A percentile compares a stretch with the other conserved stretches of the same genome.
These are phyloP conservation scores for Suillus spraguei DNA, from an alignment of 768 basidiomycete genomes.

Conservation along the genomic window DNA sequence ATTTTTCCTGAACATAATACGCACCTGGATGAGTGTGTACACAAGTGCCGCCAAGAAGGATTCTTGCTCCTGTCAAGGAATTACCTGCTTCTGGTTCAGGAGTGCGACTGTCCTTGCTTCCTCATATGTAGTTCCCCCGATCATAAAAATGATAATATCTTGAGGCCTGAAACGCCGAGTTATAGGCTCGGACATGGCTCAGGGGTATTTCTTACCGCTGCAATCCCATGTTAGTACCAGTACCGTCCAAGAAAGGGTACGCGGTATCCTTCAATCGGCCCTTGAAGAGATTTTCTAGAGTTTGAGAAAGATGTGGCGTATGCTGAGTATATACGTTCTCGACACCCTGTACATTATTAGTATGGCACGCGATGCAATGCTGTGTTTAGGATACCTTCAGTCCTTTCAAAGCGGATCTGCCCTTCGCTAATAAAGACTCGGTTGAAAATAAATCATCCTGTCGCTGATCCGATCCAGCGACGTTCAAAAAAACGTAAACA, in stretches of 20 bases:
- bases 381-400: slow-evolving; percentile 65
- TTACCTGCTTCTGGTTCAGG: slow-evolving; percentile 75
- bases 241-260: slow-evolving; percentile 85
- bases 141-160: slow-evolving; percentile 95
- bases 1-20: slow-evolving; percentile 20
- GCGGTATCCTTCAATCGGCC: slow-evolving; percentile 85
- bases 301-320: slow-evolving; percentile 89
- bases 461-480: slow-evolving; percentile 93
- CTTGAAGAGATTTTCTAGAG: slow-evolving; percentile 85
- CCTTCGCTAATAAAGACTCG: slow-evolving; percentile 91
- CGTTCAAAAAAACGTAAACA: slow-evolving; percentile 90
- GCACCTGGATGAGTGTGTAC: slow-evolving; percentile 91
- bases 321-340: slow-evolving; percentile 99
- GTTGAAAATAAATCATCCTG: slow-evolving; percentile 98
- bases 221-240: slow-evolving; percentile 66
- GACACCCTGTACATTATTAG: slow-evolving; percentile 65
- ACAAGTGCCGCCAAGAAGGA: slow-evolving; percentile 92
- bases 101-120: slow-evolving; percentile 86
- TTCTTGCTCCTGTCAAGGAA: slow-evolving; percentile 63
- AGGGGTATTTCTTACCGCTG: slow-evolving; percentile 54
- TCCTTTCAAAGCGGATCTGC: slow-evolving; percentile 93
- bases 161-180: slow-evolving; percentile 63
- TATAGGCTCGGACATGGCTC: background rate
- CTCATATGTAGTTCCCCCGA: slow-evolving; percentile 96
- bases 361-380: slow-evolving; percentile 11